These are phyloP conservation scores for Penicillium polonicum DNA, from an alignment of 2,329 filamentous ascomycete genomes.

Conservation along the genomic window DNA sequence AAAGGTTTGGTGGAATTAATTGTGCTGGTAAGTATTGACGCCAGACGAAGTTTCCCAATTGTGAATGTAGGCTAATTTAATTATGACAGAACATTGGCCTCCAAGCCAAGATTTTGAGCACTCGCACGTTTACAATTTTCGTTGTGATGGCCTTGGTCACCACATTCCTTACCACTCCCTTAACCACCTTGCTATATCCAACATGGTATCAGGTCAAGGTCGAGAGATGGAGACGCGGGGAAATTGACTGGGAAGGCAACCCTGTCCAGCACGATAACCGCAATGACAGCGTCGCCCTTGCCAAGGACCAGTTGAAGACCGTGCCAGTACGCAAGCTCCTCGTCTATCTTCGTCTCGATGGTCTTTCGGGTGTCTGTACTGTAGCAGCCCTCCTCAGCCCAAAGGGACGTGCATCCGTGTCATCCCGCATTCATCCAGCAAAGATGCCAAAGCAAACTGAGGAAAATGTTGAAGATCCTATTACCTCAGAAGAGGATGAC, in stretches of 20 bases:
- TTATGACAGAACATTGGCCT: conserved; percentile 68
- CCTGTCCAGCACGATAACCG: conserved; percentile 46
- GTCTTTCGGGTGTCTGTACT: conserved; percentile 75
- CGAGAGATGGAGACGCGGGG: conserved; percentile 72
- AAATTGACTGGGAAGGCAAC: conserved; percentile 84
- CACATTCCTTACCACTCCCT: conserved; percentile 77
- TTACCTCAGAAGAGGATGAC: conserved; percentile 18
- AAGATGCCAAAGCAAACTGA: conserved; percentile 28
- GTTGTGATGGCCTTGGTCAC: conserved; percentile 91
- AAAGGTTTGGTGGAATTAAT: conserved; percentile 94
- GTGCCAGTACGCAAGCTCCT: conserved; percentile 64
- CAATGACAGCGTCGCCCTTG: conserved; percentile 41
- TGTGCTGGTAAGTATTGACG: conserved; percentile 63
- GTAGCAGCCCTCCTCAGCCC: conserved; percentile 77
- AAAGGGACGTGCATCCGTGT: conserved; percentile 40
- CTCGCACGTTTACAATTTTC: conserved; percentile 85
- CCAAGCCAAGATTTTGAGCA: conserved; percentile 76
- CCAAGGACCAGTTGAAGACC: conserved; percentile 51
- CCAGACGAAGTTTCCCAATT: background rate
- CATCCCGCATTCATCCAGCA: conserved; percentile 36
- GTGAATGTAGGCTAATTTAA: background rate
- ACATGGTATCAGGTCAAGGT: conserved; percentile 73
- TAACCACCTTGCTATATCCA: conserved; percentile 73
- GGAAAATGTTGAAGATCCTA: conserved; percentile 25
- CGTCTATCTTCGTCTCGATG: conserved; percentile 81